Evolutionary conservation across 352 stramenopile species (phyloP), one percentile per base, ranked within the genome.

Genomic region (Thalassiosira sp.): DNA sequence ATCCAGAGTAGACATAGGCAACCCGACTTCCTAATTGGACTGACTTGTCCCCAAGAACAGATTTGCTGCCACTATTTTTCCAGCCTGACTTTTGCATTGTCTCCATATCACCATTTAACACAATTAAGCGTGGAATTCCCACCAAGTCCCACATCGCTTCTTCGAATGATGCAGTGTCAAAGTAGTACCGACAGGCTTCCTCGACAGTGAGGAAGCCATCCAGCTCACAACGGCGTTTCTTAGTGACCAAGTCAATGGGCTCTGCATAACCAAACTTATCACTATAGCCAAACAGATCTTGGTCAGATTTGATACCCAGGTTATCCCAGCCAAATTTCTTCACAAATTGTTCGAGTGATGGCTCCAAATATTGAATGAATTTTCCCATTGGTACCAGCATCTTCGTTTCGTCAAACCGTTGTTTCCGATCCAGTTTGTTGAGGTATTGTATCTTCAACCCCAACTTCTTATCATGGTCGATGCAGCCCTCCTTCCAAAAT

Each of bases 391-490:
- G 20, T 16, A 25, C 22, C 28, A 31, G 46, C 45, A 33, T 51
- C 15, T 13, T 45, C 3, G 62, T 18, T 13, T 71, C 61, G 27
- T 48, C 43, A 31, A 60, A 70, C 13, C 46, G 5, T 31, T 62
- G 45, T 33, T 16, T 43, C 18, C 61, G 27, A 37, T 71, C 61
- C 1, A 25, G 16, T 49, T 49, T 71, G 15, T 15, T 49, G 16
- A 71, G 61, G 45, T 59, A 71, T 48, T 71, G 18, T 20, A 71
- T 71, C 20, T 71, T 71, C 22, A 71, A 37, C 16, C 28, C 42
- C 11, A 22, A 24, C 35, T 15, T 33, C 13, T 8, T 35, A 22
- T 71, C 49, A 46, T 35, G 6, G 18, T 71, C 46, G 16, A n/a
- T 61, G 27, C 49, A 71, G 27, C 61, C 61, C 35, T 61, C 61